Percentiles rank a stretch among this genome's conserved stretches.
phyloP scores from a whole-genome alignment of 306 rosid species.

The Casuarina glauca region DNA sequence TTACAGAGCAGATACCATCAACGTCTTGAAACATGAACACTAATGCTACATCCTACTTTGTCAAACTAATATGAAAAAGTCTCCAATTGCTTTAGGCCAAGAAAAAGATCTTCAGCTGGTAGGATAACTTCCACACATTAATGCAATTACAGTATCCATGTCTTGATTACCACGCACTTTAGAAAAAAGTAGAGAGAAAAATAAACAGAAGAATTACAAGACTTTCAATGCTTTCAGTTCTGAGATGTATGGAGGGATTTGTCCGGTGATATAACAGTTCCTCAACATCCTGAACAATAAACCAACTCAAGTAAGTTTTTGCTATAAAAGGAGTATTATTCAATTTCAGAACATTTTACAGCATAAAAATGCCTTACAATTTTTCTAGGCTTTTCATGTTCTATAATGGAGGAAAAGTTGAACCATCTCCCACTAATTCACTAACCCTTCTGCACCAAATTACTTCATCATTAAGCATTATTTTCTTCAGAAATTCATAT shows the following conservation, averaged over 20 bases:
- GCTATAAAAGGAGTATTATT: background rate
- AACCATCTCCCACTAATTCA: constrained; percentile 26
- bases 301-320: background rate
- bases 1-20: background rate
- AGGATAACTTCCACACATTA: background rate
- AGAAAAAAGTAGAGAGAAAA: background rate
- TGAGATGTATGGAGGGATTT: constrained; percentile 20
- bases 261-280: constrained; percentile 28
- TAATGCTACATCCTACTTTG: background rate
- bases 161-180: background rate
- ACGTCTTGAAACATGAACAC: background rate
- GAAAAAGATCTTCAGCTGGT: background rate
- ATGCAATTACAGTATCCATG: background rate
- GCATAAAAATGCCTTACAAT: constrained; percentile 18
- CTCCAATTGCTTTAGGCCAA: background rate
- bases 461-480: background rate
- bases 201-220: constrained; percentile 12
- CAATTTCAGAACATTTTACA: background rate
- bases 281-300: constrained; percentile 32
- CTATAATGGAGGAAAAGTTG: constrained; percentile 15
- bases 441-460: constrained; percentile 33
- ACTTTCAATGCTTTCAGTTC: background rate
- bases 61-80: background rate
- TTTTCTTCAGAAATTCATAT: background rate
- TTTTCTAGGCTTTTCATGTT: constrained; percentile 6